Base-by-base conservation (phyloP, 2,329 filamentous ascomycete species). In the Nemania serpens region DNA sequence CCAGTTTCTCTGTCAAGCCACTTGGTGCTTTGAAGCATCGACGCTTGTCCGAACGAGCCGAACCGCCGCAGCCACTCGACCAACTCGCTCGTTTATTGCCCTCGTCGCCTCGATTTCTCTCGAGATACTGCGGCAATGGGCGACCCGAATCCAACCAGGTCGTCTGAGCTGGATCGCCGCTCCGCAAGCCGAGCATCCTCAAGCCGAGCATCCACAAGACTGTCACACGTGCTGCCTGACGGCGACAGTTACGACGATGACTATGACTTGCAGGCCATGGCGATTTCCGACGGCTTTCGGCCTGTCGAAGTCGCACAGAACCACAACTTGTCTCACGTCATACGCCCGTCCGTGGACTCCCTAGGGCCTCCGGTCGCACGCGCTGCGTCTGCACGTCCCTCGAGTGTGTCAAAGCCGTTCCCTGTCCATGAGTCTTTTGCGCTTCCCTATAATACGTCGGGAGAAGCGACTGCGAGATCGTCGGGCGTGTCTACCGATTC, bases 391-490 rank as follows among this genome's bases (percentile, higher is more conserved):
- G 69, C 66, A 58, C 77, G 82, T 59, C 79, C 82, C 39, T 84
- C 83, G 3, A 88, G 85, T 71, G 82, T 82, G 49, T 77, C 81
- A 13, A 88, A 88, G 64, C 77, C 81, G n/a, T 78, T 77, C 5
- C 76, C 75, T 12, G 75, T 73, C 6, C 75, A 79, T 25, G 83
- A 85, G 61, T 81, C 81, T 15, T 76, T 86, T 15, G 75, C 82
- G 9, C 75, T 85, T 37, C 77, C 80, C 48, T 79, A 85, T 62
- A 83, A 86, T 67, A 82, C 82, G 15, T 47, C 69, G 25, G 65
- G 66, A 51, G 57, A 41, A 33, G 53, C 66, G 12, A 67, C 68
- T 34, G 66, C 67, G 39, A 68, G 67, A 53, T 58, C 55, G n/a
- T 74, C 75, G 17, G 78, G 71, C 57, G 62, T 68, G 11, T 77